Percentiles rank a stretch among this genome's conserved stretches.
Evolutionary conservation across 805 yeast species (phyloP).

Genomic region (Candida verbasci): DNA sequence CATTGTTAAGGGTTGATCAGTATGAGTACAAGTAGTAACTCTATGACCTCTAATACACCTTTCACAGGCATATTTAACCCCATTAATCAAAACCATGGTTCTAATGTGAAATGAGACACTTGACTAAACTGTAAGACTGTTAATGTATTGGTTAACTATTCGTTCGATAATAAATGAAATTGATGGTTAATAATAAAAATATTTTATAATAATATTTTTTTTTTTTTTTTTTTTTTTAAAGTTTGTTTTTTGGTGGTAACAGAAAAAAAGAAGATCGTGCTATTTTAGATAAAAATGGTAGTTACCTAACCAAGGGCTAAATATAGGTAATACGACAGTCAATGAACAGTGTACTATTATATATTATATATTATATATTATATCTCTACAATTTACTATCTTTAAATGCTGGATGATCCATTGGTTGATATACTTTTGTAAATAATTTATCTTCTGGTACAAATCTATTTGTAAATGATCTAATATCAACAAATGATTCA

Average conservation of each 20-base stretch:
- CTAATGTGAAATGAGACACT: background rate
- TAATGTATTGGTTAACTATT: too few species aligned
- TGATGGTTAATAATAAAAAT: too few species aligned
- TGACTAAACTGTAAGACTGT: too few species aligned
- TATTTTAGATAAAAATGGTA: background rate
- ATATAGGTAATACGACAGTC: background rate
- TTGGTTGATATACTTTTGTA: constrained; percentile 50
- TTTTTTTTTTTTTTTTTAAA: too few species aligned
- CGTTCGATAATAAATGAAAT: too few species aligned
- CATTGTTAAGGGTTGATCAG: constrained; percentile 85
- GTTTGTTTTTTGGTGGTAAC: too few species aligned
- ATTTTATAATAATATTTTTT: too few species aligned
- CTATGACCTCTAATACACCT: constrained; percentile 95
- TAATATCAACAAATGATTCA: constrained; percentile 56
- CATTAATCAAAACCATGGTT: constrained; percentile 82
- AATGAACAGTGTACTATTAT: too few species aligned
- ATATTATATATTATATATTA: too few species aligned
- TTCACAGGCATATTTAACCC: constrained; percentile 94
- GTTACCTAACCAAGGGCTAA: background rate
- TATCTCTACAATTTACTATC: constrained; percentile 15
- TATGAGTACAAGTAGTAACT: constrained; percentile 89
- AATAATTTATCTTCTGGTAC: constrained; percentile 57
- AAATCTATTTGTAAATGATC: constrained; percentile 37
- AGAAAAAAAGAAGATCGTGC: too few species aligned
- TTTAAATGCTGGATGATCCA: constrained; percentile 51